Percentiles rank a stretch among this genome's conserved stretches.
phyloP scores from a whole-genome alignment of 352 stramenopile species.

The Globisporangium parvum region DNA sequence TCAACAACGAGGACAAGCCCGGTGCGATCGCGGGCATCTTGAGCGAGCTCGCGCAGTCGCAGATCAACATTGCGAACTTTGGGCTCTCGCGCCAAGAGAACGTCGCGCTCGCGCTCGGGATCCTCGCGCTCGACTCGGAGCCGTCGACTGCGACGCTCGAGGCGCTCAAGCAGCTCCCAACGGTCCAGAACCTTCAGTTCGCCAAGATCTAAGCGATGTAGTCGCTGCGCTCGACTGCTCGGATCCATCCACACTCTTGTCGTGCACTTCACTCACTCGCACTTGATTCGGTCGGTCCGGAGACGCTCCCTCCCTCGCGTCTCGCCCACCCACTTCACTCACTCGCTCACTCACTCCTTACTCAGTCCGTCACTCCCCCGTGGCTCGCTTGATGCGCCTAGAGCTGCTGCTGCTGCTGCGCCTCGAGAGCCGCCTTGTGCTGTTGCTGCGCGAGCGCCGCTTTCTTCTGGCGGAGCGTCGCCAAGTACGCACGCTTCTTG shows the following conservation, averaged over 20 bases:
- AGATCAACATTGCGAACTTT: slow-evolving; percentile 87
- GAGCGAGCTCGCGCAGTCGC: slow-evolving; percentile 49
- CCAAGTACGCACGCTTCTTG: slow-evolving; percentile 62
- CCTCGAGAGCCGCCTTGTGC: slow-evolving; percentile 11
- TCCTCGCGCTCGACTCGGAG: slow-evolving; percentile 62
- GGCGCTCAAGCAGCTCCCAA: slow-evolving; percentile 53
- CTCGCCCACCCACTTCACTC: not conserved
- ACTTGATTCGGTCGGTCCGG: not conserved
- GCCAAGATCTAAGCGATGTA: slow-evolving; percentile 36
- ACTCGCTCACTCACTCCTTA: not conserved
- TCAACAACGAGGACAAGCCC: slow-evolving; percentile 80
- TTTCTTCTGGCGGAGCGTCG: slow-evolving; percentile 13
- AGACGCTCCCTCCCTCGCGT: not conserved
- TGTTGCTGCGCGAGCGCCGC: slow-evolving; percentile 9
- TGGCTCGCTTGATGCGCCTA: not conserved
- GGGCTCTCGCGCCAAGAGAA: slow-evolving; percentile 66
- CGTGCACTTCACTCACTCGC: not conserved
- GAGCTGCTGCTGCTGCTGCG: not conserved
- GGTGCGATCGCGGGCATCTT: slow-evolving; percentile 74
- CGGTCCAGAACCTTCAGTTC: slow-evolving; percentile 63
- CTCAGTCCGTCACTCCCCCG: not conserved
- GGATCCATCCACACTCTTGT: no score
- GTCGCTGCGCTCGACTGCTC: no score
- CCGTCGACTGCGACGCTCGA: slow-evolving; percentile 49
- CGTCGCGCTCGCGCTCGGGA: slow-evolving; percentile 55